A percentile compares a stretch with the other conserved stretches of the same genome.
These are phyloP conservation scores for Smithsoniella earleae DNA, from an alignment of 163 green algal species.

Conservation along the genomic window DNA sequence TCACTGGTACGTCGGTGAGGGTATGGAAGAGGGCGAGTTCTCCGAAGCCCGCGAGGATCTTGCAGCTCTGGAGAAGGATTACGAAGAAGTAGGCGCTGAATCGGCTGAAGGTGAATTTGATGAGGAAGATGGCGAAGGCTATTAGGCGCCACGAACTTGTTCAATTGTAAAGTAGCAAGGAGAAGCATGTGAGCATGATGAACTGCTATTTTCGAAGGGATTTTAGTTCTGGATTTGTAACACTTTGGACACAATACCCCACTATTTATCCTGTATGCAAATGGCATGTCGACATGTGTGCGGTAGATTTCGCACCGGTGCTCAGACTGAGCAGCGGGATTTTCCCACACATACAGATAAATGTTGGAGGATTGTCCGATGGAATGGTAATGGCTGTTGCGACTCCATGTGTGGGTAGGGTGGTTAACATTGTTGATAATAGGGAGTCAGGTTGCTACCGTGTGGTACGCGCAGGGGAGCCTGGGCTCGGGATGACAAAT, in stretches of 20 bases:
- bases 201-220: background rate
- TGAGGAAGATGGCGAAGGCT: slow-evolving; percentile 77
- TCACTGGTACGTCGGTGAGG: slow-evolving; percentile 96
- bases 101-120: slow-evolving; percentile 66
- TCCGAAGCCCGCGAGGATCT: slow-evolving; percentile 94
- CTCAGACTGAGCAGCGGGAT: no score
- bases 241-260: background rate
- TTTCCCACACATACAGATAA: background rate
- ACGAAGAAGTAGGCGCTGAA: slow-evolving; percentile 86
- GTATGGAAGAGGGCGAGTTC: slow-evolving; percentile 97
- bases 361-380: background rate
- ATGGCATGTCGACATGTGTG: no score
- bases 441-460: no score
- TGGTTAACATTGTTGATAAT: no score
- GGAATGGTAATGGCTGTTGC: no score
- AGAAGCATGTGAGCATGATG: background rate
- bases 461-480: no score
- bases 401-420: no score
- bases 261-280: background rate
- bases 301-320: no score
- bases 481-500: no score
- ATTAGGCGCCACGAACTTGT: slow-evolving; percentile 28
- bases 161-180: background rate
- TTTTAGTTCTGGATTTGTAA: background rate
- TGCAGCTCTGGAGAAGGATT: slow-evolving; percentile 96